These are phyloP conservation scores for Harrya chromipes DNA, from an alignment of 768 basidiomycete species.

Conservation along the genomic window DNA sequence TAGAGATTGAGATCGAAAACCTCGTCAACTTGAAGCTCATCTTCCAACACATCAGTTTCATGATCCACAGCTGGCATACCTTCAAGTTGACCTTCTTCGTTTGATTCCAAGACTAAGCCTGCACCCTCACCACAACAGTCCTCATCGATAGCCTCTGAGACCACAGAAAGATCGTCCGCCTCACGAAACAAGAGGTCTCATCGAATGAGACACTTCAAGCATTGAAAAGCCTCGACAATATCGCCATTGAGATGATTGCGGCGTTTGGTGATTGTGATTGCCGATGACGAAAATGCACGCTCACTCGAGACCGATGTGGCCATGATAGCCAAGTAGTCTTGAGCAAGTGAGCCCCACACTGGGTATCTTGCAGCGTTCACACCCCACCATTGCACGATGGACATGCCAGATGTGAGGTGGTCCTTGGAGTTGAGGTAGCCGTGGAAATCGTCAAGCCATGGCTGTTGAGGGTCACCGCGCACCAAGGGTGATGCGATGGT, in stretches of 20 bases:
- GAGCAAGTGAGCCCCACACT: constrained; percentile 36
- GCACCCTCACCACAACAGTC: too few species aligned
- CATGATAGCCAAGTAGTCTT: constrained; percentile 39
- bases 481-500: background rate
- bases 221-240: background rate
- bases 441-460: constrained; percentile 22
- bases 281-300: constrained; percentile 34
- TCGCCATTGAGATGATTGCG: background rate
- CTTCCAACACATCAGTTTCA: too few species aligned
- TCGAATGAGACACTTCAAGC: background rate
- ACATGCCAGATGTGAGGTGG: too few species aligned
- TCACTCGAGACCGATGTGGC: constrained; percentile 38
- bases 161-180: too few species aligned
- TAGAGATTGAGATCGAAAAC: too few species aligned
- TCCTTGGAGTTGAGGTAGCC: constrained; percentile 25
- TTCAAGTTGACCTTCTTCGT: too few species aligned
- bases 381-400: constrained; percentile 30
- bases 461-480: constrained; percentile 4
- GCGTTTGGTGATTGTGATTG: background rate
- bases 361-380: constrained; percentile 31
- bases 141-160: too few species aligned
- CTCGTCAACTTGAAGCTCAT: too few species aligned
- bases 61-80: too few species aligned
- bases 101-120: too few species aligned
- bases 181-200: background rate